Evolutionary conservation across 371 early-diverging fungal species (phyloP).

Genomic region (Rhizopus stolonifer): DNA sequence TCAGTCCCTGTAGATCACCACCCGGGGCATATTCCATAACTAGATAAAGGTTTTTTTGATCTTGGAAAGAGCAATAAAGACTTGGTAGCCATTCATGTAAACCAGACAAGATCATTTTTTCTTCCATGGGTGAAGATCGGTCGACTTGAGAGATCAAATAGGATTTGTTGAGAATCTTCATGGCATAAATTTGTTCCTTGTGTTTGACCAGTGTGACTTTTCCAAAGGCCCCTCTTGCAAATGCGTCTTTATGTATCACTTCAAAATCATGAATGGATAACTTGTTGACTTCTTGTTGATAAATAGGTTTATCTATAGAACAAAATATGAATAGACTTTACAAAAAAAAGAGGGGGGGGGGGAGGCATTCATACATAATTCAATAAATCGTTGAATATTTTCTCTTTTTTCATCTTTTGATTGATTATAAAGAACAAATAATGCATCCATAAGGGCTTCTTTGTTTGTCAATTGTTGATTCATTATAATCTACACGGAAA

Average conservation of each 20-base stretch:
- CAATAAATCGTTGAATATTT: slow-evolving; percentile 13
- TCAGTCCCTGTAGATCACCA: slow-evolving; percentile 92
- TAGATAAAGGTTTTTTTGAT: slow-evolving; percentile 81
- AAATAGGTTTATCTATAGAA: slow-evolving; percentile 28
- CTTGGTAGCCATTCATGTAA: slow-evolving; percentile 78
- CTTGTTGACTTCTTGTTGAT: slow-evolving; percentile 7
- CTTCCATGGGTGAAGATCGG: slow-evolving; percentile 90
- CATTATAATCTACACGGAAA: no score
- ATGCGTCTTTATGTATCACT: slow-evolving; percentile 17
- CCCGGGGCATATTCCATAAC: slow-evolving; percentile 98
- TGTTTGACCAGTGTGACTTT: slow-evolving; percentile 55
- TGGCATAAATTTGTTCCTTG: slow-evolving; percentile 81
- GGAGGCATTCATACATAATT: slow-evolving; percentile 11
- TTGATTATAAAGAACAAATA: slow-evolving; percentile 14
- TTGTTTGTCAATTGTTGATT: slow-evolving; percentile 18
- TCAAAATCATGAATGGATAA: slow-evolving; percentile 25
- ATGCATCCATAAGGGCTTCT: slow-evolving; percentile 26
- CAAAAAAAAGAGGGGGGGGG: no score
- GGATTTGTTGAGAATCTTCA: slow-evolving; percentile 93
- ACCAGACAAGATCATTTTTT: slow-evolving; percentile 77
- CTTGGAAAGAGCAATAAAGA: slow-evolving; percentile 93
- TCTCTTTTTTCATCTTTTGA: slow-evolving; percentile 11
- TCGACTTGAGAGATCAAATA: slow-evolving; percentile 82
- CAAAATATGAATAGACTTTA: no score
- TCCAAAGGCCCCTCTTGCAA: slow-evolving; percentile 27